Evolutionary conservation across 202 grass and related monocot species (phyloP).

Genomic region (Saccharum hybrid): DNA sequence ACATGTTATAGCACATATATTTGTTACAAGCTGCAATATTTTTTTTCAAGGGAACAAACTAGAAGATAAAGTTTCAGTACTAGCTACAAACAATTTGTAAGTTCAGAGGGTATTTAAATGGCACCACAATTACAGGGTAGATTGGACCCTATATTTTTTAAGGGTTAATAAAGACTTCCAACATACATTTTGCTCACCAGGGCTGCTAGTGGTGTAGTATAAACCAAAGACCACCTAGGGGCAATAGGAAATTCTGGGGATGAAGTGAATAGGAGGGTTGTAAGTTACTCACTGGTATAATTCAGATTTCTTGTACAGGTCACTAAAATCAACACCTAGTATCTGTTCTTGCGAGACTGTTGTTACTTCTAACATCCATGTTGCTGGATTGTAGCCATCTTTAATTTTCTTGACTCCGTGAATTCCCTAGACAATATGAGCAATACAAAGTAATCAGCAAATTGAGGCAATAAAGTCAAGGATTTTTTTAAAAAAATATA

Average conservation of each 20-base stretch:
- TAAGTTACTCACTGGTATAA: constrained; percentile 60
- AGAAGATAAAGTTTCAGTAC: not conserved
- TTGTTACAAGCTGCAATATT: not conserved
- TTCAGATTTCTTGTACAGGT: constrained; percentile 79
- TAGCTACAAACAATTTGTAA: not conserved
- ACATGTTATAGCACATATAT: not conserved
- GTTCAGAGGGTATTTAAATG: not conserved
- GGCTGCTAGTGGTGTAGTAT: not conserved
- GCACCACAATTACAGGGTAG: not conserved
- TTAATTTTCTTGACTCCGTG: constrained; percentile 75
- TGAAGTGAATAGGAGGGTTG: constrained; percentile 12
- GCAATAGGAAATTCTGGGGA: not conserved
- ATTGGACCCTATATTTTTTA: not conserved
- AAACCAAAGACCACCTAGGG: constrained; percentile 6
- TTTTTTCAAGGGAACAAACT: not conserved
- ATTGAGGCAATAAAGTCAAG: not conserved
- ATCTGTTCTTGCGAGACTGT: constrained; percentile 62
- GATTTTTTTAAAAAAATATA: not conserved
- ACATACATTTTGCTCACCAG: not conserved
- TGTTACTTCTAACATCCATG: constrained; percentile 91
- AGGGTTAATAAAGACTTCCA: not conserved
- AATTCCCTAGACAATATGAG: constrained; percentile 56
- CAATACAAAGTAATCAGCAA: constrained; percentile 11
- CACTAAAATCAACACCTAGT: constrained; percentile 67
- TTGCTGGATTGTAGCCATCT: constrained; percentile 83